Base-by-base conservation (phyloP, 208 protist genomes). In the Polymyxa betae region DNA sequence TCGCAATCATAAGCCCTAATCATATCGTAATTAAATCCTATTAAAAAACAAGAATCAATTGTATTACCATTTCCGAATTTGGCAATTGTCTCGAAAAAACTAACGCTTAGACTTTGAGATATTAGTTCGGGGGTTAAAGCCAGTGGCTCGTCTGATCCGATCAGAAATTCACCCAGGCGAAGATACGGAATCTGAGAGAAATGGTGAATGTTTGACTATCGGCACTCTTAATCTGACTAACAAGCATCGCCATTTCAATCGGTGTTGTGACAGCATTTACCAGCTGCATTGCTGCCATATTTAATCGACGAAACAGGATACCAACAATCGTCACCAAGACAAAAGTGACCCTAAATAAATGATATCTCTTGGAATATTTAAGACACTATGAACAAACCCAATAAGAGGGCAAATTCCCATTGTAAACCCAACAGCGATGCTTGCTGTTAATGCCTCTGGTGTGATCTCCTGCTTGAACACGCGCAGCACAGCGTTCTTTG, bases 211-310 rank as follows among this genome's bases (percentile, higher is more conserved):
- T 24, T 5, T 5, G 49, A 24, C 49, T 5, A 60, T 60, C 24
- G 12, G 12, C 12, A 24, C 49, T 60, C 12, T 5, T 24, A 24
- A 60, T 60, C 12, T 60, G 49, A 60, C 49, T 5, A 29, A 60
- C 72, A 5, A 82, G n/a, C n/a, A 82, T 5, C 35, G 72, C 72
- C 35, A 82, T 35, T n/a, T 82, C 72, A n/a, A 82, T 43, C 72
- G 72, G 72, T 5, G 72, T 82, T n/a, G 72, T 82, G 72, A 82
- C n/a, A 5, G 72, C 72, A 35, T 82, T 82, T 12, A 82, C 72
- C 16, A 82, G 72, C n/a, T 82, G 72, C 72, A 82, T 82, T 5
- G 72, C 72, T n/a, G 72, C 72, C 72, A 82, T 82, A 35, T 82
- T 82, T 43, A 82, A 82, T 35, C 16, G n/a, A 43, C 72, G 72